phyloP scores from a whole-genome alignment of 2,329 filamentous ascomycete genomes.

The Beauveria asiatica region DNA sequence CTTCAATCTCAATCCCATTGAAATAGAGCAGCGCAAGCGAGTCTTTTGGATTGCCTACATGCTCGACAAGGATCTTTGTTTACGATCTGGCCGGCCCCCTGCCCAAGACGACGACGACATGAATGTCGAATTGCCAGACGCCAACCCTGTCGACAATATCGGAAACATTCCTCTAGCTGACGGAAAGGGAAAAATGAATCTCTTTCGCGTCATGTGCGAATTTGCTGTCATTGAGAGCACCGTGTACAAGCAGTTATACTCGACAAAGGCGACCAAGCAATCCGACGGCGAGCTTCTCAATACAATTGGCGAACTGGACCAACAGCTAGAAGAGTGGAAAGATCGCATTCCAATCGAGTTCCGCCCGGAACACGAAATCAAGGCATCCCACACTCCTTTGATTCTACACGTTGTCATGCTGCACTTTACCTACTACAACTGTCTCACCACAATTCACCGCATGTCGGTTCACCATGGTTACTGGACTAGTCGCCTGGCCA shows the following conservation, averaged over 20 bases:
- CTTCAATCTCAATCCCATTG: slow-evolving; percentile 87
- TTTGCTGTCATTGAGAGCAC: slow-evolving; percentile 87
- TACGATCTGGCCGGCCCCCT: slow-evolving; percentile 51
- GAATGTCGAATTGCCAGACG: slow-evolving; percentile 92
- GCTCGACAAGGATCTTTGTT: slow-evolving; percentile 54
- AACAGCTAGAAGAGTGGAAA: slow-evolving; percentile 89
- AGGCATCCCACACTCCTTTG: slow-evolving; percentile 83
- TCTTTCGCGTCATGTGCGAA: slow-evolving; percentile 88
- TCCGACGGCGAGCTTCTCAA: slow-evolving; percentile 89
- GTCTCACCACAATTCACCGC: slow-evolving; percentile 90
- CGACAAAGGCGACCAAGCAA: slow-evolving; percentile 83
- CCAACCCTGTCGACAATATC: slow-evolving; percentile 83
- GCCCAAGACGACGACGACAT: slow-evolving; percentile 63
- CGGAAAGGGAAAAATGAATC: slow-evolving; percentile 85
- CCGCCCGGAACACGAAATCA: slow-evolving; percentile 94
- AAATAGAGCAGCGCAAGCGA: slow-evolving; percentile 76
- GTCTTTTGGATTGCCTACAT: slow-evolving; percentile 61
- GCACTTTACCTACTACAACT: slow-evolving; percentile 97
- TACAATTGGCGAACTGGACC: slow-evolving; percentile 90
- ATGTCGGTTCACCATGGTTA: slow-evolving; percentile 98
- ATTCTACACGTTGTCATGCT: slow-evolving; percentile 90
- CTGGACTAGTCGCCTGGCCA: slow-evolving; percentile 91
- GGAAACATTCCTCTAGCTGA: slow-evolving; percentile 88
- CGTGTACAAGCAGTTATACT: slow-evolving; percentile 89
- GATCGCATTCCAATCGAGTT: slow-evolving; percentile 92